Evolutionary conservation across 2,329 filamentous ascomycete genomes (phyloP).

Genomic region (Sporothrix luriei): DNA sequence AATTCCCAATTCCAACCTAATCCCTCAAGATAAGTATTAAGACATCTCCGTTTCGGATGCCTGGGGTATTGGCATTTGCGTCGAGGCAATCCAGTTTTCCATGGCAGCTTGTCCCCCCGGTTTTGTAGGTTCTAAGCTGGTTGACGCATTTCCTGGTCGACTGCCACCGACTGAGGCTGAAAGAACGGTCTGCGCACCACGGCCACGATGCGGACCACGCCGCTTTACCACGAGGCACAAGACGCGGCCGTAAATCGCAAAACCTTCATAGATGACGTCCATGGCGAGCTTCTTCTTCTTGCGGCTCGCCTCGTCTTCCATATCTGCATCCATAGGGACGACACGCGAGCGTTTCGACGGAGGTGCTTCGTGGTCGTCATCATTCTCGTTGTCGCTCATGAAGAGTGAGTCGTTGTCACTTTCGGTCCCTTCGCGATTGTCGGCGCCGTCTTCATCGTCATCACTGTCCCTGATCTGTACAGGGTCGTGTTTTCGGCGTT

Average conservation of each 20-base stretch:
- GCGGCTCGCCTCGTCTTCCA: constrained; percentile 50
- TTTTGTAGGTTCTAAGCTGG: constrained; percentile 38
- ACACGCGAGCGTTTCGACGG: constrained; percentile 45
- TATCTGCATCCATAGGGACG: constrained; percentile 43
- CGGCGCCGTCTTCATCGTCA: constrained; percentile 23
- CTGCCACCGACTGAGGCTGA: constrained; percentile 31
- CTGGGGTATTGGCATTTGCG: constrained; percentile 58
- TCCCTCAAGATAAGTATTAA: background rate
- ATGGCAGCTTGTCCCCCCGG: constrained; percentile 67
- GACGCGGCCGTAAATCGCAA: constrained; percentile 91
- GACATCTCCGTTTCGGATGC: background rate
- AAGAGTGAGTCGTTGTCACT: constrained; percentile 36
- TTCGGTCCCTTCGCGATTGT: constrained; percentile 34
- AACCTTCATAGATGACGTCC: constrained; percentile 89
- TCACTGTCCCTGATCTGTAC: constrained; percentile 17
- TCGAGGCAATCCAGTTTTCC: constrained; percentile 83
- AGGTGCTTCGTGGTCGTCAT: constrained; percentile 44
- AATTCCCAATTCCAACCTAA: background rate
- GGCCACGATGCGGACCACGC: constrained; percentile 51
- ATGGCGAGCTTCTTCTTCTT: constrained; percentile 92
- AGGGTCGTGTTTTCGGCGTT: constrained; percentile 29
- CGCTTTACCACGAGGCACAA: constrained; percentile 86
- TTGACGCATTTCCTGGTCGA: constrained; percentile 33
- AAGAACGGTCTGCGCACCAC: constrained; percentile 34
- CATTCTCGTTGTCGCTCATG: constrained; percentile 34